A percentile compares a stretch with the other conserved stretches of the same genome.
Conservation (phyloP, 2,329 filamentous ascomycete species). For the Plectosphaerella cucumerina region DNA sequence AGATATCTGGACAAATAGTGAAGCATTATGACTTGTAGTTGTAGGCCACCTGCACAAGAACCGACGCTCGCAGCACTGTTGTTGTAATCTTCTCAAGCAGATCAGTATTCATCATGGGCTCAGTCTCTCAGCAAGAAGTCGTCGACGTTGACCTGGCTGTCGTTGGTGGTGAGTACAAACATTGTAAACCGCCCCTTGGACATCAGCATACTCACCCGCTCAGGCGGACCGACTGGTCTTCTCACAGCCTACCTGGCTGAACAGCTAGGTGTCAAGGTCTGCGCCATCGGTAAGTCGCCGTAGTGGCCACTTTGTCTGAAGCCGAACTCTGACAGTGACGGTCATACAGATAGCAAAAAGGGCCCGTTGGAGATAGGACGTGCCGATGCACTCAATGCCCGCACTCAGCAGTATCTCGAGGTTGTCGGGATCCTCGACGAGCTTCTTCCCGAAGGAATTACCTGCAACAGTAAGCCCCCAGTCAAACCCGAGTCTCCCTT, state of each 20-base stretch:
- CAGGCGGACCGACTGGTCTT: constrained; percentile 41
- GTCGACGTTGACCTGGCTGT: constrained; percentile 27
- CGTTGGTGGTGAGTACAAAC: constrained; percentile 28
- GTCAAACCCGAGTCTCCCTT: not conserved
- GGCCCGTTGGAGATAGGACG: constrained; percentile 34
- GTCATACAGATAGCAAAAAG: constrained; percentile 29
- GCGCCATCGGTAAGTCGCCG: constrained; percentile 27
- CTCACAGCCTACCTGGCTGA: constrained; percentile 38
- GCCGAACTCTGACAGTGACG: not conserved
- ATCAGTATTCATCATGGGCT: constrained; percentile 5
- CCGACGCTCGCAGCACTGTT: too few relatives aligned
- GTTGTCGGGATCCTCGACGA: constrained; percentile 37
- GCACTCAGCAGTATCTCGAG: constrained; percentile 44
- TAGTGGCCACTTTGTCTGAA: not conserved
- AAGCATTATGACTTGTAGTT: too few relatives aligned
- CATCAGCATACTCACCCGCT: constrained; percentile 19
- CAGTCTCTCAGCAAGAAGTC: constrained; percentile 8
- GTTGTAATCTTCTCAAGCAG: not conserved
- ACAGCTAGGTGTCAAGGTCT: constrained; percentile 34
- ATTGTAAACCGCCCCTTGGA: constrained; percentile 2
- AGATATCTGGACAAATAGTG: not conserved
- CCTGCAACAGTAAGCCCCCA: constrained; percentile 40
- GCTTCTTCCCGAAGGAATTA: constrained; percentile 36
- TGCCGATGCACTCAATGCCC: constrained; percentile 43
- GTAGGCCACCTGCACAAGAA: not conserved